phyloP scores from a whole-genome alignment of 129 eudicot species.

The Oenanthe sinensis region DNA sequence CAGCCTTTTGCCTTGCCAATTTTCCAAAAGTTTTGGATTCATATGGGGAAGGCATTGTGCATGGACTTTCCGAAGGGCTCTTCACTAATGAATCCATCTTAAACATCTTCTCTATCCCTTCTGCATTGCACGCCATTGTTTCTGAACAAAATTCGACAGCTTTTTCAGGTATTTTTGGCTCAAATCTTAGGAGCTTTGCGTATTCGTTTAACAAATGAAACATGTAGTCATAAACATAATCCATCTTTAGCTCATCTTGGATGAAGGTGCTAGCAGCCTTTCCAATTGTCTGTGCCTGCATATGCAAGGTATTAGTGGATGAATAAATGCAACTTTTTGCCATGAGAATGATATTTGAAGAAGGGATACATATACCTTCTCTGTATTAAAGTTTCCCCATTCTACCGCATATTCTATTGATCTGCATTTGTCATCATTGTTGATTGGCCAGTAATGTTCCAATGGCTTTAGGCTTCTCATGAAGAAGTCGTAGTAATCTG shows the following conservation, averaged over 20 bases:
- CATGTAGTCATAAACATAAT: conserved; percentile 26
- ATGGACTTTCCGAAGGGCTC: conserved; percentile 17
- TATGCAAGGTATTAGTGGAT: not conserved
- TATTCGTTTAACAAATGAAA: conserved; percentile 29
- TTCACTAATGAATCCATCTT: conserved; percentile 22
- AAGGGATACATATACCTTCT: conserved; percentile 12
- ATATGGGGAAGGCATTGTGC: conserved; percentile 23
- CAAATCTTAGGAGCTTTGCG: conserved; percentile 21
- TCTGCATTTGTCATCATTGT: conserved; percentile 16
- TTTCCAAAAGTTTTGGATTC: not conserved
- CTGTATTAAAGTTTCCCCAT: conserved; percentile 25
- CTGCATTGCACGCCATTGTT: conserved; percentile 21
- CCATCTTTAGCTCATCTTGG: conserved; percentile 24
- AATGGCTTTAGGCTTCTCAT: conserved; percentile 19
- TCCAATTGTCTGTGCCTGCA: conserved; percentile 27
- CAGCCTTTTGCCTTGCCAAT: not conserved
- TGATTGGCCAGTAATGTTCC: conserved; percentile 30
- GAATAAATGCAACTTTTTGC: not conserved
- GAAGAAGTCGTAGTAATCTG: conserved; percentile 23
- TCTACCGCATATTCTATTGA: conserved; percentile 25
- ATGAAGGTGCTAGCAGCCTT: conserved; percentile 18
- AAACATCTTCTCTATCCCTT: conserved; percentile 13
- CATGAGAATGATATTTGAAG: not conserved
- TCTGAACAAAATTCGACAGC: conserved; percentile 22
- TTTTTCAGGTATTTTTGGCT: conserved; percentile 15